These are phyloP conservation scores for Starmera dryadoides DNA, from an alignment of 805 yeast species.

Conservation along the genomic window DNA sequence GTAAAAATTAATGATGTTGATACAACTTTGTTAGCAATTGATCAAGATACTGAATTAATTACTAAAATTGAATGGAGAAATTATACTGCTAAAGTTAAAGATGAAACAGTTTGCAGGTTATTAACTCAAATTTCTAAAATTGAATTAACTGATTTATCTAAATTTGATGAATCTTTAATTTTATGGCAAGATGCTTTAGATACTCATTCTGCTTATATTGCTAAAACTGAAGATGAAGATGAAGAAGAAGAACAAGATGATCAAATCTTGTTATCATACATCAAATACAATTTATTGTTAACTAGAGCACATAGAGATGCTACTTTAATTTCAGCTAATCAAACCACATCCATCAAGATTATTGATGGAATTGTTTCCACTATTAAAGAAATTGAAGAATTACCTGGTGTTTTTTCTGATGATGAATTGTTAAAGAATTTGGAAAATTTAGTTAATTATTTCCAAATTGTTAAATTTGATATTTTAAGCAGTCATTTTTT, in stretches of 20 bases:
- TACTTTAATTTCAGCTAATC: slow-evolving; percentile 26
- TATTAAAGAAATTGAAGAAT: slow-evolving; percentile 54
- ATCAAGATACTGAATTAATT: slow-evolving; percentile 25
- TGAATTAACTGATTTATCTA: slow-evolving; percentile 27
- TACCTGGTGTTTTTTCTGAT: slow-evolving; percentile 91
- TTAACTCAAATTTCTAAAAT: slow-evolving; percentile 35
- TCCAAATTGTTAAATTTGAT: slow-evolving; percentile 33
- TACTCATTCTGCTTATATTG: slow-evolving; percentile 48
- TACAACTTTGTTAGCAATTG: slow-evolving; percentile 11
- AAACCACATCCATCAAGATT: slow-evolving; percentile 24
- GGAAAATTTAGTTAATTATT: slow-evolving; percentile 39
- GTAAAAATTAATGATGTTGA: slow-evolving; percentile 31
- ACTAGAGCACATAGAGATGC: slow-evolving; percentile 70
- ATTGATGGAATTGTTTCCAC: slow-evolving; percentile 40
- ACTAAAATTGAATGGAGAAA: slow-evolving; percentile 50
- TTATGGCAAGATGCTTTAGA: slow-evolving; percentile 69
- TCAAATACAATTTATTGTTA: slow-evolving; percentile 59
- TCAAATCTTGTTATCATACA: slow-evolving; percentile 69
- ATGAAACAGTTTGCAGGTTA: slow-evolving; percentile 64
- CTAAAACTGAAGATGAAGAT: slow-evolving; percentile 32
- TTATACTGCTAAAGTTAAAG: slow-evolving; percentile 55
- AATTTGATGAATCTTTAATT: slow-evolving; percentile 49
- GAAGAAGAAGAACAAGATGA: slow-evolving; percentile 59
- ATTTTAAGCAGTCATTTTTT: slow-evolving; percentile 40
- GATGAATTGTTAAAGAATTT: slow-evolving; percentile 57